Evolutionary conservation across 495 filamentous ascomycete genomes (phyloP).

Genomic region (Sphaerosporella brunnea): DNA sequence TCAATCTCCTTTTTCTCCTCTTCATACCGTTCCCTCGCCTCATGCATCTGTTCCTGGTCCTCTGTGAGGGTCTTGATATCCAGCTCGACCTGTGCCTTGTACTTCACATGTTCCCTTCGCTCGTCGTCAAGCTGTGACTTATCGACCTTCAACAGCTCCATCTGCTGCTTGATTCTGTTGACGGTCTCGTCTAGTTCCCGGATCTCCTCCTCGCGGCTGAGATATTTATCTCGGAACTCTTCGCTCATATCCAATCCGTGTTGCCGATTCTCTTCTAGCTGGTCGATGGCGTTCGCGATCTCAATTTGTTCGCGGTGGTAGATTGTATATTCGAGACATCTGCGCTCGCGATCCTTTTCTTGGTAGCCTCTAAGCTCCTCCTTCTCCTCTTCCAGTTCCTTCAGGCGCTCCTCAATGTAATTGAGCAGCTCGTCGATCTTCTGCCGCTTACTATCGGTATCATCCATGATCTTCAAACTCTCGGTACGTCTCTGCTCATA

Average conservation of each 20-base stretch:
- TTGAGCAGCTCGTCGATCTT: slow-evolving; percentile 88
- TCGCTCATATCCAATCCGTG: slow-evolving; percentile 68
- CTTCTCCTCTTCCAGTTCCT: slow-evolving; percentile 89
- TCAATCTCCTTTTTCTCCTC: slow-evolving; percentile 56
- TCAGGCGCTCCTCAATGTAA: slow-evolving; percentile 76
- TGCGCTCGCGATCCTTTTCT: slow-evolving; percentile 81
- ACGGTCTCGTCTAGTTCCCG: slow-evolving; percentile 52
- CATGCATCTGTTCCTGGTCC: slow-evolving; percentile 39
- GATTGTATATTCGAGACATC: slow-evolving; percentile 87
- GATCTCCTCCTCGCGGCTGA: slow-evolving; percentile 66
- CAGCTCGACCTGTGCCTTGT: slow-evolving; percentile 67
- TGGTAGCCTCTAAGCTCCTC: slow-evolving; percentile 84
- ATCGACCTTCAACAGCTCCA: slow-evolving; percentile 76
- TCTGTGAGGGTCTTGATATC: slow-evolving; percentile 63
- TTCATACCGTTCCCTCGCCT: slow-evolving; percentile 62
- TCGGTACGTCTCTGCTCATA: slow-evolving; percentile 84
- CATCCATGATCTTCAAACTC: slow-evolving; percentile 88
- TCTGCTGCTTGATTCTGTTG: slow-evolving; percentile 56
- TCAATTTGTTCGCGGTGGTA: slow-evolving; percentile 74
- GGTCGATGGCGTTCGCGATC: slow-evolving; percentile 57
- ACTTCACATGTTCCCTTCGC: slow-evolving; percentile 55
- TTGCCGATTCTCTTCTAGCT: slow-evolving; percentile 63
- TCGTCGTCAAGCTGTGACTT: slow-evolving; percentile 79
- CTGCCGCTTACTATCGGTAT: slow-evolving; percentile 79
- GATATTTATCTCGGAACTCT: slow-evolving; percentile 57